Conservation (phyloP, 352 stramenopile genomes). For the Proteromonas lacertae region DNA sequence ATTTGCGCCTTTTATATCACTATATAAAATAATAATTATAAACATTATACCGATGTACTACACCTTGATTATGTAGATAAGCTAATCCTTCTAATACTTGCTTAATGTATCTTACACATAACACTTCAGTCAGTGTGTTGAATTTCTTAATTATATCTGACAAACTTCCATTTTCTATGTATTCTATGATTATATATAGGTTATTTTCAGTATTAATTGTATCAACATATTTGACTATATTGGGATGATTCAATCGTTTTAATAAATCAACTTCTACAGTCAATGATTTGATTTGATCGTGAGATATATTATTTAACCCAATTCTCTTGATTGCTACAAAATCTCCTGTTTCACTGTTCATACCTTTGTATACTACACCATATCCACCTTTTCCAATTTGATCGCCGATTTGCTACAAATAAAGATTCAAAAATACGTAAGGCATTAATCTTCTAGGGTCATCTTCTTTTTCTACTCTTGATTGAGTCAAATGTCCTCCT, state of each 20-base stretch:
- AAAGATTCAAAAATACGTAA: not conserved
- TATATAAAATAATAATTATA: no score
- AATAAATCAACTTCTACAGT: conserved; percentile 42
- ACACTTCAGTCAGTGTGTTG: conserved; percentile 34
- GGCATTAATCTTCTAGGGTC: no score
- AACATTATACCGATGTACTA: no score
- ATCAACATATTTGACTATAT: conserved; percentile 75
- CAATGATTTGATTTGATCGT: conserved; percentile 5
- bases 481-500: no score
- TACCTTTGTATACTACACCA: no score
- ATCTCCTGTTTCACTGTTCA: conserved; percentile 16
- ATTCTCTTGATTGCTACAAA: conserved; percentile 15
- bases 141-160: conserved; percentile 64
- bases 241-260: conserved; percentile 56
- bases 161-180: conserved; percentile 66
- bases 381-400: conserved; percentile 59
- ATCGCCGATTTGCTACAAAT: conserved; percentile 32
- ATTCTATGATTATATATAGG: conserved; percentile 24
- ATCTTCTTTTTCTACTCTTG: no score
- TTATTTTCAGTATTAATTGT: conserved; percentile 21
- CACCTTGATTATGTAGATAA: conserved; percentile 47
- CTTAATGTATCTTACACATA: conserved; percentile 25
- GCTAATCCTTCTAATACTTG: conserved; percentile 47
- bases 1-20: conserved; percentile 61
- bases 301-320: conserved; percentile 10